Conservation (phyloP, 2,329 filamentous ascomycete species). For the Aquanectria penicillioides region DNA sequence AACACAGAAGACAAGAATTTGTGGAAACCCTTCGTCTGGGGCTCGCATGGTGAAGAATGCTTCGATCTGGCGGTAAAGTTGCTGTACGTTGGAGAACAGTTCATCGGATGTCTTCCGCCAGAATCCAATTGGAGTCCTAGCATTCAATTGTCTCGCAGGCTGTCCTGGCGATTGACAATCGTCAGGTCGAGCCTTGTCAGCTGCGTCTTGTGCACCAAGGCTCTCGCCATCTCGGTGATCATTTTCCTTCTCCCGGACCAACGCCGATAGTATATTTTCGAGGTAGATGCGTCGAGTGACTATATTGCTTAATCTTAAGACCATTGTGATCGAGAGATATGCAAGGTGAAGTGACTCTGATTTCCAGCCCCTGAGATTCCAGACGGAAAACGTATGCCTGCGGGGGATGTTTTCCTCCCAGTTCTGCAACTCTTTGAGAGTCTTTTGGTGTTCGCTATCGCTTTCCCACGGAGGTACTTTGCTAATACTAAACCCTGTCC, state of each 20-base stretch:
- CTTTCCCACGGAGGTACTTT: conserved; percentile 37
- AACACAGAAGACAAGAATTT: conserved; percentile 51
- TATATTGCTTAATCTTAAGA: conserved; percentile 49
- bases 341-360: conserved; percentile 49
- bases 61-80: conserved; percentile 49
- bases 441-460: conserved; percentile 38
- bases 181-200: too few species aligned
- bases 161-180: conserved; percentile 19
- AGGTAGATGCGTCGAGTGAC: conserved; percentile 47
- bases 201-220: too few species aligned
- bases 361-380: conserved; percentile 50
- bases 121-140: conserved; percentile 35
- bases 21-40: conserved; percentile 45
- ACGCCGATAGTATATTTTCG: conserved; percentile 41
- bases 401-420: conserved; percentile 46
- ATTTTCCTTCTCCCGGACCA: too few species aligned
- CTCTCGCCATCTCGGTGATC: too few species aligned
- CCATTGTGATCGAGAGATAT: conserved; percentile 49
- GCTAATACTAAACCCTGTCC: conserved; percentile 16
- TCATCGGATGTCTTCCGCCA: conserved; percentile 43
- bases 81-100: conserved; percentile 48
- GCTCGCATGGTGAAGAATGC: conserved; percentile 44
- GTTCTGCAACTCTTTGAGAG: conserved; percentile 31
- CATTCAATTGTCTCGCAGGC: neutral
- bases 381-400: conserved; percentile 47